Evolutionary conservation across 2,329 filamentous ascomycete genomes (phyloP), one percentile per base, ranked within the genome.

Genomic region (Beauveria medogensis): DNA sequence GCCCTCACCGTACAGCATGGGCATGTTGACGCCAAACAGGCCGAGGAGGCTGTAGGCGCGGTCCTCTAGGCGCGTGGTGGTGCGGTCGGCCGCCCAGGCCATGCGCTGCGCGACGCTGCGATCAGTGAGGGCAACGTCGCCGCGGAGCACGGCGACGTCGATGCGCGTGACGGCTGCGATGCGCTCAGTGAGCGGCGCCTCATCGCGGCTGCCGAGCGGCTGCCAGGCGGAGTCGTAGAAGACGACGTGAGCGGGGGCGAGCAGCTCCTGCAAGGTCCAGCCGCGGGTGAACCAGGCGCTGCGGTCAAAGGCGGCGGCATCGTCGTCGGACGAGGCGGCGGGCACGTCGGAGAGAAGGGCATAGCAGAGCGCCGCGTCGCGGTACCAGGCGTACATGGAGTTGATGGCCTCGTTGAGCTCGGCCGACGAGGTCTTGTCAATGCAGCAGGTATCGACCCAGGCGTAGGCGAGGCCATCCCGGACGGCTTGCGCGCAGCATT

Each of bases 191-290:
- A 71, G 46, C 1, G 61, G 54, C 2, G 46, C 24, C 53, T 68
- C 71, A 2, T 58, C 55, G 30, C 55, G 55, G 16, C 64, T 66
- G 2, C 71, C 72, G 2, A 72, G 59, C 1, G 47, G 57, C 0
- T 37, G 24, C 73, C 72, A 76, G 2, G 55, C 50, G 0, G 18
- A 12, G 43, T 70, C 64, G 63, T 67, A 74, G 61, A 77, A 75
- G 3, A 62, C 24, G 0, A 74, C 22, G 0, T 63, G 46, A 1
- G 18, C 20, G 1, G 72, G 72, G 0, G 73, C 88, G 5, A 91
- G 77, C 0, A 88, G 85, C 71, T 90, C 85, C 69, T 88, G 87
- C 64, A 87, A 74, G 0, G 85, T 89, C 67, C 84, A 82, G n/a
- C 72, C 72, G 82, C 80, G 64, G 1, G 66, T 69, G 57, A 74